phyloP scores from a whole-genome alignment of 2,329 filamentous ascomycete genomes.

The Neofusicoccum laricinum region DNA sequence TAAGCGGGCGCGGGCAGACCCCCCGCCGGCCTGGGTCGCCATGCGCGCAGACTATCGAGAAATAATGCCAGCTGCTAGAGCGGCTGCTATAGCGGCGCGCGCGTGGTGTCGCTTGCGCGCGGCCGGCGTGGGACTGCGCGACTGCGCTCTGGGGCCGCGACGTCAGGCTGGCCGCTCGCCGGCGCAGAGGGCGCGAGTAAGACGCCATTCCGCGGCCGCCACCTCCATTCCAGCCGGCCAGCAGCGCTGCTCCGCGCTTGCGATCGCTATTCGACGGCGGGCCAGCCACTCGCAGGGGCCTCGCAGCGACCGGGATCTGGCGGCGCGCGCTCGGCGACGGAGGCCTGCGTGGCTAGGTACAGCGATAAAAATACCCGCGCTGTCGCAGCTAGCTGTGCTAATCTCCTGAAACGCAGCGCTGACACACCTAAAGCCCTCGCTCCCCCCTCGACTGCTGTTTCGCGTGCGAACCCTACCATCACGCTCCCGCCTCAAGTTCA shows the following conservation, averaged over 20 bases:
- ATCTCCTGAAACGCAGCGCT: slow-evolving; percentile 18
- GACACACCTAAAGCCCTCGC: slow-evolving; percentile 18
- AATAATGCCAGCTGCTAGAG: neutral
- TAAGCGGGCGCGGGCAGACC: neutral
- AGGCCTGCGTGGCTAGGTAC: slow-evolving; percentile 14
- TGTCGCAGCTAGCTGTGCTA: slow-evolving; percentile 14
- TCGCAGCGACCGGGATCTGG: slow-evolving; percentile 12
- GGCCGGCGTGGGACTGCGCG: neutral
- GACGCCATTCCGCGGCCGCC: slow-evolving; percentile 14
- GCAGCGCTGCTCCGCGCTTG: neutral
- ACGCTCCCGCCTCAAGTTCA: slow-evolving; percentile 10
- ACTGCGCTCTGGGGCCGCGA: no score
- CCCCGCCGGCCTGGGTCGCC: neutral
- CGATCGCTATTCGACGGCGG: slow-evolving; percentile 14
- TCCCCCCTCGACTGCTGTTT: slow-evolving; percentile 17
- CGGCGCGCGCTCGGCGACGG: slow-evolving; percentile 13
- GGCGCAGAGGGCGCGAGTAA: neutral
- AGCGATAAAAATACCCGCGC: slow-evolving; percentile 13
- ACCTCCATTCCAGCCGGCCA: slow-evolving; percentile 8
- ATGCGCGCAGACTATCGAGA: neutral
- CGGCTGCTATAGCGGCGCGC: neutral
- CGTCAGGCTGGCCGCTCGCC: no score
- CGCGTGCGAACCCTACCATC: slow-evolving; percentile 14
- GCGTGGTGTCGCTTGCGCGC: neutral
- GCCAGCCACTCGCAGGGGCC: slow-evolving; percentile 15